These are phyloP conservation scores for Ophiostoma sp. DNA, from an alignment of 2,329 filamentous ascomycete species.

Conservation along the genomic window DNA sequence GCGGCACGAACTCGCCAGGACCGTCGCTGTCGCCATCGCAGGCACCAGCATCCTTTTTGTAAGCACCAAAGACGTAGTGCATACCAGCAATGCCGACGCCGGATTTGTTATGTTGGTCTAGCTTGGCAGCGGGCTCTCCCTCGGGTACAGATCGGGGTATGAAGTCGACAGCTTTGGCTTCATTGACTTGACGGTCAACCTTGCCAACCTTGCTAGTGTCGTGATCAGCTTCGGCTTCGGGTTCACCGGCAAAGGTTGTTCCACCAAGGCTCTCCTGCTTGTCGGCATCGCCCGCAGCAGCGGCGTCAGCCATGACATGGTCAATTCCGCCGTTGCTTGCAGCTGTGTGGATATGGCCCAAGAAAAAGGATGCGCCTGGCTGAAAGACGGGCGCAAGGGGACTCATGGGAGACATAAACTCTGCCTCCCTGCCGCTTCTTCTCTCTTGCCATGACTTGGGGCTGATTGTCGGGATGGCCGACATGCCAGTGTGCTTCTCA, in stretches of 20 bases:
- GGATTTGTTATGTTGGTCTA: too few species aligned
- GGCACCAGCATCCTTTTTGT: neutral
- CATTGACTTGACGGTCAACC: neutral
- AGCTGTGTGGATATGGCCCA: neutral
- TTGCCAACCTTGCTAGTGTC: neutral
- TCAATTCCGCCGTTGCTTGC: neutral
- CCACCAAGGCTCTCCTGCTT: slow-evolving; percentile 4
- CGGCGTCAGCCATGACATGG: neutral
- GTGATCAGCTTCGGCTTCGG: neutral
- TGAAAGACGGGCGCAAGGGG: slow-evolving; percentile 33
- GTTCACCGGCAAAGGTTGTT: neutral
- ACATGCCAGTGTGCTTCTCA: neutral
- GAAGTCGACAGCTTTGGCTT: neutral
- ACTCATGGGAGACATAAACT: slow-evolving; percentile 19
- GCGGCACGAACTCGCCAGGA: neutral
- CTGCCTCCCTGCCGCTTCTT: neutral
- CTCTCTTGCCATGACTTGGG: slow-evolving; percentile 10
- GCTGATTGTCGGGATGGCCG: neutral
- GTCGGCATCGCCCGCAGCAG: neutral
- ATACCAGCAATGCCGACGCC: neutral
- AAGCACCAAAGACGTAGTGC: slow-evolving; percentile 5
- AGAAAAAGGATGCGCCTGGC: slow-evolving; percentile 27
- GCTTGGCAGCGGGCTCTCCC: neutral
- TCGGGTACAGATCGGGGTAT: neutral
- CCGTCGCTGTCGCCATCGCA: neutral